Conservation (phyloP, 441 rosid species). For the Dalechampia spathulata region DNA sequence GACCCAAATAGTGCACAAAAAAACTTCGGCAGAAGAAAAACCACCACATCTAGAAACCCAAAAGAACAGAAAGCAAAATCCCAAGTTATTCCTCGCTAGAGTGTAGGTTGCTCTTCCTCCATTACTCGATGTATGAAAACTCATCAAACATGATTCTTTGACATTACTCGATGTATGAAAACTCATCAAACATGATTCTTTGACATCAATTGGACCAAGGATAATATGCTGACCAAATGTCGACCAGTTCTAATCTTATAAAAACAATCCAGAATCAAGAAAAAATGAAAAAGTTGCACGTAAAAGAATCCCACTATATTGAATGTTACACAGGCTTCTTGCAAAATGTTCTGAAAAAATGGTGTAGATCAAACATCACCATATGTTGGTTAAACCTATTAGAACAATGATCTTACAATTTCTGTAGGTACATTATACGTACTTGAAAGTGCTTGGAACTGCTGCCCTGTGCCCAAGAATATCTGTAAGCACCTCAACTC, state of each 20-base stretch:
- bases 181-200: neutral
- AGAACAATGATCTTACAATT: neutral
- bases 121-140: neutral
- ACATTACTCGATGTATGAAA: too few species aligned
- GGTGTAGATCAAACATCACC: neutral
- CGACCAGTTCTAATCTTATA: neutral
- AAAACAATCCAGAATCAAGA: neutral
- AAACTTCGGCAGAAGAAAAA: too few species aligned
- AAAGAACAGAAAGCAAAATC: too few species aligned
- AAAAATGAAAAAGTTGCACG: too few species aligned
- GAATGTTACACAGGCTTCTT: neutral
- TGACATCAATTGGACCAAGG: neutral
- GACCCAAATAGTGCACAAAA: too few species aligned
- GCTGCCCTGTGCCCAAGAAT: conserved; percentile 80
- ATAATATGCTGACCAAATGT: neutral
- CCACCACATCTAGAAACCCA: too few species aligned
- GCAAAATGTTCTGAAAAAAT: neutral
- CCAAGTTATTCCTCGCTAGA: neutral
- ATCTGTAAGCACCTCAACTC: conserved; percentile 74
- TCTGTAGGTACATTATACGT: neutral
- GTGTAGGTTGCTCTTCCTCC: neutral
- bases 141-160: neutral
- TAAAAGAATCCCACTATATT: neutral
- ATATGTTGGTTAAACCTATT: neutral
- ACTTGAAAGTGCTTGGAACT: conserved; percentile 80